Percentiles rank a stretch among this genome's conserved stretches.
These are phyloP conservation scores for Iris macrosiphon DNA, from an alignment of 106 monocot species.

Conservation along the genomic window DNA sequence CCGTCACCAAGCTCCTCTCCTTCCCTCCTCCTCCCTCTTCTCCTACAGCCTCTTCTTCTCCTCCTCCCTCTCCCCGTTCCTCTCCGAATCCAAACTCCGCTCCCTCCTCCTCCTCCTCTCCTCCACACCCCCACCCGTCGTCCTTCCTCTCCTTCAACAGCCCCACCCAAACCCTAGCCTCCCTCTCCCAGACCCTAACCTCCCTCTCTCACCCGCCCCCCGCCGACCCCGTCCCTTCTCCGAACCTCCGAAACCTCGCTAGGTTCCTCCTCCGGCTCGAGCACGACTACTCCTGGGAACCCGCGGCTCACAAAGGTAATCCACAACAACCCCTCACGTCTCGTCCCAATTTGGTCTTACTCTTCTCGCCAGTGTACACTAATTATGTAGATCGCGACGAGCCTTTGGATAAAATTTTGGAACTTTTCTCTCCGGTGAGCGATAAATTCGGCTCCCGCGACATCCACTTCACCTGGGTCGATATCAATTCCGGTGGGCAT, in stretches of 20 bases:
- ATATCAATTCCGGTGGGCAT: constrained; percentile 21
- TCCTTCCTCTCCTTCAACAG: constrained; percentile 17
- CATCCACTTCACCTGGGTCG: constrained; percentile 62
- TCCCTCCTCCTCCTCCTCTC: constrained; percentile 36
- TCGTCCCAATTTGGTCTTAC: constrained; percentile 49
- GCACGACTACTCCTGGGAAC: constrained; percentile 74
- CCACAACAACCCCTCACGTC: not conserved
- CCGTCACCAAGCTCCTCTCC: constrained; percentile 43
- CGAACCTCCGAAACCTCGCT: constrained; percentile 38
- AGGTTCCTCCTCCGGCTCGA: constrained; percentile 56
- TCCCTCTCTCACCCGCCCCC: constrained; percentile 1
- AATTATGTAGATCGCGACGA: constrained; percentile 22
- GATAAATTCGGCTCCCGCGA: constrained; percentile 31
- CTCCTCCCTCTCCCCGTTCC: constrained; percentile 75
- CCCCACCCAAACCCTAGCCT: constrained; percentile 31
- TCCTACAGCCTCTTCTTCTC: constrained; percentile 52
- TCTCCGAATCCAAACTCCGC: constrained; percentile 56
- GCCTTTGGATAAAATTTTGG: constrained; percentile 16
- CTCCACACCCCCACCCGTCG: constrained; percentile 44
- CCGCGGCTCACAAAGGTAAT: constrained; percentile 11
- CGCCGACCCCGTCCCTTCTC: not conserved
- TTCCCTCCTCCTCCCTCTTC: constrained; percentile 38
- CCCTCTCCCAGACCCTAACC: constrained; percentile 36
- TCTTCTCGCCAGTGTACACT: constrained; percentile 43
- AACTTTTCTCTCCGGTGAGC: constrained; percentile 35